These are phyloP conservation scores for Eucalyptus cloeziana DNA, from an alignment of 345 rosid species.

Conservation along the genomic window DNA sequence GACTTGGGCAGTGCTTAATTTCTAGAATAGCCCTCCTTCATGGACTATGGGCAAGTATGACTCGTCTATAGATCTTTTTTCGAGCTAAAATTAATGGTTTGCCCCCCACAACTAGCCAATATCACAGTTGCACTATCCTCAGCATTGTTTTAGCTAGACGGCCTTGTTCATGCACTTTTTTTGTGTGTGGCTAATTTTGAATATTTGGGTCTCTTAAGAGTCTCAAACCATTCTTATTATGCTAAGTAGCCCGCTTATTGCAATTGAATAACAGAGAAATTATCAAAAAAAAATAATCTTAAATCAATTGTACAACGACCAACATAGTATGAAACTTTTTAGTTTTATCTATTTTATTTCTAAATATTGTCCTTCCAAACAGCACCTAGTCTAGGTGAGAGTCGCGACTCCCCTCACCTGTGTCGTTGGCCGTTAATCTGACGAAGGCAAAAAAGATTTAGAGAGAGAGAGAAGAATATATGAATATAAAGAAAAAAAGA, in stretches of 20 bases:
- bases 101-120: background rate
- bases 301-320: no score
- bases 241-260: no score
- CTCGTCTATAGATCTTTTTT: background rate
- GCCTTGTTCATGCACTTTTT: background rate
- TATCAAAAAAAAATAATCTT: no score
- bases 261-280: no score
- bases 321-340: no score
- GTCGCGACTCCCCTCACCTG: rapidly evolving
- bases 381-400: no score
- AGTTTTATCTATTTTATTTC: no score
- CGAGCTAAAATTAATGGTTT: background rate
- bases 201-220: background rate
- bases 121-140: background rate
- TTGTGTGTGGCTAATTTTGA: background rate
- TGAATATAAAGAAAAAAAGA: no score
- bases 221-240: rapidly evolving
- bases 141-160: background rate
- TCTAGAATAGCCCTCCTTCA: background rate
- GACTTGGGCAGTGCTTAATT: background rate
- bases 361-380: no score
- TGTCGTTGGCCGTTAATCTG: no score
- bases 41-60: background rate
- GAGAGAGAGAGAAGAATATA: no score
- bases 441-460: no score